Conservation (phyloP, 2,329 filamentous ascomycete species). For the Tolypocladium album region DNA sequence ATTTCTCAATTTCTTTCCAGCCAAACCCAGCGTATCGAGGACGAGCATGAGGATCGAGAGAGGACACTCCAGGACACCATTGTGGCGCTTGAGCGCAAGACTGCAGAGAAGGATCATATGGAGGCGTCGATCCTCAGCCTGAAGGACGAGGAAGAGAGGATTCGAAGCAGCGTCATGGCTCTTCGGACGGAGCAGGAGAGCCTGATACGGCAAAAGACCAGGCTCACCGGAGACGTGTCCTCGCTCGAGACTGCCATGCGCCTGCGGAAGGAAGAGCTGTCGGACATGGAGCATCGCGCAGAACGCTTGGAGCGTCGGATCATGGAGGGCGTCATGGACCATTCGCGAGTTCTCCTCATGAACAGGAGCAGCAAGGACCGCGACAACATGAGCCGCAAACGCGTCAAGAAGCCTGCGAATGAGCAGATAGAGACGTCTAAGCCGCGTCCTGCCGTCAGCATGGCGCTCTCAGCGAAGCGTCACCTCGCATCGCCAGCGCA, state of each 20-base stretch:
- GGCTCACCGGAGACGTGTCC: slow-evolving; percentile 75
- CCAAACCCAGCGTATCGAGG: slow-evolving; percentile 63
- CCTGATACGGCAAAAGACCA: slow-evolving; percentile 65
- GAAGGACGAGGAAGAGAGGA: slow-evolving; percentile 39
- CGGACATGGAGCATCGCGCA: slow-evolving; percentile 80
- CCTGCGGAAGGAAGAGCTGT: slow-evolving; percentile 81
- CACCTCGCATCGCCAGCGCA: slow-evolving; percentile 34
- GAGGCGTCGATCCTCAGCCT: slow-evolving; percentile 42
- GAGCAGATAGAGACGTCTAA: slow-evolving; percentile 14
- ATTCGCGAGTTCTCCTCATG: slow-evolving; percentile 84
- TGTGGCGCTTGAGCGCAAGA: slow-evolving; percentile 68
- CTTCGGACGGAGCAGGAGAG: slow-evolving; percentile 63
- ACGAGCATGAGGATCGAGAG: slow-evolving; percentile 70
- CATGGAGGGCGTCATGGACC: slow-evolving; percentile 89
- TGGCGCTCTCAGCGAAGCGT: slow-evolving; percentile 43
- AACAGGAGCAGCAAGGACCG: slow-evolving; percentile 46
- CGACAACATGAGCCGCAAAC: slow-evolving; percentile 50
- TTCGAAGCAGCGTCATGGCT: slow-evolving; percentile 43
- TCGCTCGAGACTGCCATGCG: slow-evolving; percentile 83
- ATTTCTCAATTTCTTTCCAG: slow-evolving; percentile 71
- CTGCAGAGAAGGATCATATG: slow-evolving; percentile 53
- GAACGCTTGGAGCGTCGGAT: slow-evolving; percentile 86
- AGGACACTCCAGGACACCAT: slow-evolving; percentile 71
- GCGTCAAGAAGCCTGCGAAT: slow-evolving; percentile 31
- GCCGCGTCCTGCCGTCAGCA: slow-evolving; percentile 30